A percentile compares a stretch with the other conserved stretches of the same genome.
Conservation (phyloP, 1,284 basidiomycete genomes). For the Cystobasidiaceae sp. region DNA sequence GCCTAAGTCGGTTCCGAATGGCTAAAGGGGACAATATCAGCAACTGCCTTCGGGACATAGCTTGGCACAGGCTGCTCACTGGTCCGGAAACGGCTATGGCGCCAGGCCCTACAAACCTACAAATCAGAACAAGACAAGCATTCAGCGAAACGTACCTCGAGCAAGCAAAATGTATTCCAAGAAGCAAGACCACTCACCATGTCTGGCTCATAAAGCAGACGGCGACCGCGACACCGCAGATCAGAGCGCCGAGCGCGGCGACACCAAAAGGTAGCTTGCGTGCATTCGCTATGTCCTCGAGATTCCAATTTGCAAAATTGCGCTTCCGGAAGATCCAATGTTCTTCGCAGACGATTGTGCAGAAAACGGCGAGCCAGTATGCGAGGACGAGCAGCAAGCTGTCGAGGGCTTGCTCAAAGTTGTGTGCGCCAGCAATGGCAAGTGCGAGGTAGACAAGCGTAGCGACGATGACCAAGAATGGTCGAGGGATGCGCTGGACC, state of each 20-base stretch:
- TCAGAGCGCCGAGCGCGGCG: constrained; percentile 11
- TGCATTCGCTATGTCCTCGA: background rate
- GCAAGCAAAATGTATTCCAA: no score
- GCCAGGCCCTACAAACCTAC: constrained; percentile 12
- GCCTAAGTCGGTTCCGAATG: constrained; percentile 10
- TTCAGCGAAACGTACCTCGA: background rate
- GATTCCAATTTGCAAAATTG: constrained; percentile 38
- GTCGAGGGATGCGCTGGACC: constrained; percentile 45
- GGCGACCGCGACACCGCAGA: constrained; percentile 24
- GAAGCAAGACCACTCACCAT: background rate
- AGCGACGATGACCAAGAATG: constrained; percentile 45
- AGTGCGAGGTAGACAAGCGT: constrained; percentile 39
- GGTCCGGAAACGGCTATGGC: background rate
- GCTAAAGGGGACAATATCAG: background rate
- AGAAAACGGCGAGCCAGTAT: constrained; percentile 48
- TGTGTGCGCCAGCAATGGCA: constrained; percentile 46
- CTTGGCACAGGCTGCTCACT: background rate
- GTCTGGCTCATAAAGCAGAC: background rate
- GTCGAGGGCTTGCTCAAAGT: constrained; percentile 45
- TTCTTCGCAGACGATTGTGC: constrained; percentile 46
- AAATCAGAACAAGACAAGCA: background rate
- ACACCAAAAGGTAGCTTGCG: constrained; percentile 22
- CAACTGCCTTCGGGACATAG: background rate
- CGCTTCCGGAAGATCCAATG: constrained; percentile 48
- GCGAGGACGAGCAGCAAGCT: constrained; percentile 49